phyloP scores from a whole-genome alignment of 2,329 filamentous ascomycete species.

The Stagonosporopsis rhizophila region DNA sequence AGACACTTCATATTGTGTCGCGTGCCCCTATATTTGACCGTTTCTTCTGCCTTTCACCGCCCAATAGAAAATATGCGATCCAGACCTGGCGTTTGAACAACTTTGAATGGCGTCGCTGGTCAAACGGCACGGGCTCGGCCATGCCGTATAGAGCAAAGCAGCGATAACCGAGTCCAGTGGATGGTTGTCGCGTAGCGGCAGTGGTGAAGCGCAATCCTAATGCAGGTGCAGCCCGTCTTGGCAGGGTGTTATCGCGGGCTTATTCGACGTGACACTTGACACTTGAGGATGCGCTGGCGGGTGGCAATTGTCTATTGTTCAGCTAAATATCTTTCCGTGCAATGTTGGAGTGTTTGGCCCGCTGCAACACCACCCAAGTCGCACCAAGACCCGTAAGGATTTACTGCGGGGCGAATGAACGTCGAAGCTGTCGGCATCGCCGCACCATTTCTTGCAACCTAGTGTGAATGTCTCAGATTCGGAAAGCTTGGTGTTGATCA shows the following conservation, averaged over 20 bases:
- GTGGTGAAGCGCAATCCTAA: conserved; percentile 14
- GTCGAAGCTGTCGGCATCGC: neutral
- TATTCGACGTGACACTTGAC: conserved; percentile 2
- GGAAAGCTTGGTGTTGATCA: neutral
- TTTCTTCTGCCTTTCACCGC: conserved; percentile 1
- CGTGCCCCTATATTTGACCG: conserved; percentile 14
- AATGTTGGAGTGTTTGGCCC: neutral
- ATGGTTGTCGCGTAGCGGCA: conserved; percentile 16
- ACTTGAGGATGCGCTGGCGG: conserved; percentile 17
- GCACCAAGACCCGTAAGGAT: neutral
- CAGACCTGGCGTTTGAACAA: conserved; percentile 23
- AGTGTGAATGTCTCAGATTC: neutral
- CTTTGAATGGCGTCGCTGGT: conserved; percentile 19
- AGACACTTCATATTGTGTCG: conserved; percentile 16
- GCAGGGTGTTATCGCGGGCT: conserved; percentile 13
- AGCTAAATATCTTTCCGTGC: neutral
- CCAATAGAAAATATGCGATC: conserved; percentile 8
- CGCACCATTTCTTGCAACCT: neutral
- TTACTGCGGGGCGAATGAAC: neutral
- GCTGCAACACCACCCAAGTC: neutral
- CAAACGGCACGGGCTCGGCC: conserved; percentile 15
- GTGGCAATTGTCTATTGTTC: neutral
- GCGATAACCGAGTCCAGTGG: conserved; percentile 23
- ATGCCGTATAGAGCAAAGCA: conserved; percentile 19
- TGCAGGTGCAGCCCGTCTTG: conserved; percentile 23